A percentile compares a stretch with the other conserved stretches of the same genome.
Conservation (phyloP, 2,329 filamentous ascomycete genomes). For the Zalaria obscura region DNA sequence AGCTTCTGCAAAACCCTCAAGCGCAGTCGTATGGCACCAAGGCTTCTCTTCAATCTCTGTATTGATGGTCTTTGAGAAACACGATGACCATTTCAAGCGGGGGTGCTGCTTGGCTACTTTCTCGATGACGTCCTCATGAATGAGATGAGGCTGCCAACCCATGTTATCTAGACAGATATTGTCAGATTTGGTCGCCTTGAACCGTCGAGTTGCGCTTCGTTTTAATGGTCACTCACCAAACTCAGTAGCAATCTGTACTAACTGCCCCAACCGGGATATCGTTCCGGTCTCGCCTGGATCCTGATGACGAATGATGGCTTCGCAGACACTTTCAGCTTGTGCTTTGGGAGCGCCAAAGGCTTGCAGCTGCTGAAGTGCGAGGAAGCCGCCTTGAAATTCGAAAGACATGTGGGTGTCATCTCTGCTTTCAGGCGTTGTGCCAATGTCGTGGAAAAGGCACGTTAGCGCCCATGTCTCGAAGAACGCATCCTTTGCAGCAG, state of each 20-base stretch:
- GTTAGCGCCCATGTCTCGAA: conserved; percentile 47
- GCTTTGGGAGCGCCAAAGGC: conserved; percentile 30
- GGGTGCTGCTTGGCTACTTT: conserved; percentile 12
- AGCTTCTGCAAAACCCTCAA: conserved; percentile 12
- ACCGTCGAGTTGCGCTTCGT: background rate
- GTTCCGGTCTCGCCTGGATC: conserved; percentile 27
- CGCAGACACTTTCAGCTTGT: conserved; percentile 54
- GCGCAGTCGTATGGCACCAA: conserved; percentile 15
- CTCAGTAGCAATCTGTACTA: conserved; percentile 14
- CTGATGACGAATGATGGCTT: conserved; percentile 59
- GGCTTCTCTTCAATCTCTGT: conserved; percentile 14
- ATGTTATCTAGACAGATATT: conserved; percentile 11
- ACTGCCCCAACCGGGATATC: conserved; percentile 12
- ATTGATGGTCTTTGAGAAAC: conserved; percentile 13
- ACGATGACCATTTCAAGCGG: conserved; percentile 12
- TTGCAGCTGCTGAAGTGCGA: conserved; percentile 42
- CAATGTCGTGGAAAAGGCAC: conserved; percentile 61
- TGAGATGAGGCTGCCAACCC: conserved; percentile 12
- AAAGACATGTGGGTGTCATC: conserved; percentile 50
- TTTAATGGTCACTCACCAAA: conserved; percentile 7
- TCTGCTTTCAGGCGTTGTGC: conserved; percentile 46
- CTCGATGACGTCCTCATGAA: conserved; percentile 12
- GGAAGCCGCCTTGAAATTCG: conserved; percentile 53
- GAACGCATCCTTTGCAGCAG: conserved; percentile 10
- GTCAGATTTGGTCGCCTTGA: background rate